Conservation (phyloP, 192 early-diverging fungal species). For the Backusella circina region DNA sequence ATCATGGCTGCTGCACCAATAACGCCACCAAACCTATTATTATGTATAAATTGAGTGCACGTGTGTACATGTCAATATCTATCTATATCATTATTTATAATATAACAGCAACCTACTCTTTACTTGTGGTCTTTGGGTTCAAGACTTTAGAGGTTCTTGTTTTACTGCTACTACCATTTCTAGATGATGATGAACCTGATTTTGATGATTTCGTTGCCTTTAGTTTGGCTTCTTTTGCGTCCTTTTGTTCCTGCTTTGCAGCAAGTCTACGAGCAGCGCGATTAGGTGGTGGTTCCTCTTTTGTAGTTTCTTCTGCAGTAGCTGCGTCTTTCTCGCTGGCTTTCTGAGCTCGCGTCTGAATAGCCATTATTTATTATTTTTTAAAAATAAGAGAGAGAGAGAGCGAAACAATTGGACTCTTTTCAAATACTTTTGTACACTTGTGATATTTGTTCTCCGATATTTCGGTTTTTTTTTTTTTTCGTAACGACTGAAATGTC, state of each 20-base stretch:
- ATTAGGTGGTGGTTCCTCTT: neutral
- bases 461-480: neutral
- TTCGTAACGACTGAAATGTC: neutral
- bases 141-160: conserved; percentile 12
- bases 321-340: neutral
- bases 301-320: neutral
- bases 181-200: neutral
- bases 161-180: too few species aligned
- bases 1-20: conserved; percentile 58
- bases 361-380: neutral
- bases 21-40: conserved; percentile 60
- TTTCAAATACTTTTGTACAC: neutral
- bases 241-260: neutral
- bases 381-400: neutral
- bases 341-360: neutral
- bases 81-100: neutral
- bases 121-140: conserved; percentile 66
- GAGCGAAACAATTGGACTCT: neutral
- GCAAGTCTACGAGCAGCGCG: conserved; percentile 6
- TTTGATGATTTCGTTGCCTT: neutral
- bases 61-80: too few species aligned
- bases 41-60: too few species aligned
- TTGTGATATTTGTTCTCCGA: neutral
- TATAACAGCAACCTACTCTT: conserved; percentile 47
- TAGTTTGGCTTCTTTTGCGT: neutral